Percentiles rank a stretch among this genome's conserved stretches.
phyloP scores from a whole-genome alignment of 2,329 filamentous ascomycete species.

The Thelonectria rubi region DNA sequence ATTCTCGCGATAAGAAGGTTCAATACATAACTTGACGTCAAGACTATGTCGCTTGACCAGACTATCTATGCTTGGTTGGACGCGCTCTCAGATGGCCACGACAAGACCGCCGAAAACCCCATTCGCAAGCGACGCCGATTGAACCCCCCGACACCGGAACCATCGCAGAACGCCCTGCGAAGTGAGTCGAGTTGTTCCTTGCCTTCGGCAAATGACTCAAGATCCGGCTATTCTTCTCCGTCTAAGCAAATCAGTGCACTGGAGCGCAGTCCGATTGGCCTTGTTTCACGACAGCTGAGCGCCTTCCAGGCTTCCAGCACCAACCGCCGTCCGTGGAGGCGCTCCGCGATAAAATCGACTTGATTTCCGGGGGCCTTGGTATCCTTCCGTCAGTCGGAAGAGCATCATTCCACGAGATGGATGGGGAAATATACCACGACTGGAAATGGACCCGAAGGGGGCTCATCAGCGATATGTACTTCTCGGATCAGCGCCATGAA shows the following conservation, averaged over 20 bases:
- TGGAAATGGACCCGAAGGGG: conserved; percentile 20
- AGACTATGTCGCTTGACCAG: not conserved
- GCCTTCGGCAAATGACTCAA: not conserved
- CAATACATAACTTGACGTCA: not conserved
- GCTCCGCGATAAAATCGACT: conserved; percentile 19
- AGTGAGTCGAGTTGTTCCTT: not conserved
- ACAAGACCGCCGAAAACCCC: not conserved
- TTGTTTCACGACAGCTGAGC: conserved; percentile 13
- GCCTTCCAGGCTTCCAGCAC: conserved; percentile 7
- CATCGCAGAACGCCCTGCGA: not conserved
- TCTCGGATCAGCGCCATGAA: conserved; percentile 11
- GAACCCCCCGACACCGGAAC: not conserved
- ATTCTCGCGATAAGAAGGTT: not conserved
- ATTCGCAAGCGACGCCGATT: not conserved
- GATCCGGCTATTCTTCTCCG: conserved; percentile 21
- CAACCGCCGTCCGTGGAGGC: conserved; percentile 16
- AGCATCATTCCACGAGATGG: not conserved
- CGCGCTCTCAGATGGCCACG: not conserved
- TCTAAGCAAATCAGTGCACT: conserved; percentile 19
- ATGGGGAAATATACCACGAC: conserved; percentile 6
- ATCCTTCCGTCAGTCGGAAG: conserved; percentile 11
- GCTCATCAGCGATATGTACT: conserved; percentile 12
- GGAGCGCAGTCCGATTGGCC: not conserved
- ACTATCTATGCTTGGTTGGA: not conserved
- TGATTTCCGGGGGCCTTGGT: conserved; percentile 7